Evolutionary conservation across 1,139 yeast genomes (phyloP), one percentile per base, ranked within the genome.

Genomic region (Suhomyces panamericanus): DNA sequence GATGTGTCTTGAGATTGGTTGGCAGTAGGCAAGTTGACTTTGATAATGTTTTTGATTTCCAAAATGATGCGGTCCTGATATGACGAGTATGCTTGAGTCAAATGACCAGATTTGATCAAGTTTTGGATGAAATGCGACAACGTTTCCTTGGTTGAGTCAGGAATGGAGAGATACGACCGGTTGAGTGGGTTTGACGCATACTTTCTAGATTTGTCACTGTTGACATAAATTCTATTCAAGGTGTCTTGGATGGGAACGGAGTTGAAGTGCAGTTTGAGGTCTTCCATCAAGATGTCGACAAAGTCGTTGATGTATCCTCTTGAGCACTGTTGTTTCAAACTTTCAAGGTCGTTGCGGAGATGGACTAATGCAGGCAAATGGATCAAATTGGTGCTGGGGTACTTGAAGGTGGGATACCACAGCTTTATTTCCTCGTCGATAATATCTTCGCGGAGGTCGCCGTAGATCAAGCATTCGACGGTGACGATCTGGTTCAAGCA

Each of bases 31-130:
- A 90, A 64, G 53, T 80, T 74, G 17, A 66, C 67, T 51, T 87
- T 80, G 39, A 90, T 87, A 24, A 89, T 80, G 30, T 78, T 75
- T 60, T 90, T 90, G 39, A 89, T 75, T 56, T 89, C 96, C 4
- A 75, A 69, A 12, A 84, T 70, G 15, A 87, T 80, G 30, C 74
- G 73, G 24, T 84, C 95, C 57, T 85, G 88, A 61, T 87, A 90
- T 8, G 71, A 59, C 31, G 75, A 71, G 55, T 85, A 85, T 0
- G 95, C 89, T 17, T 78, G 72, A 2, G 80, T 73, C 36, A 90
- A 65, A 54, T 80, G 81, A 29, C 83, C 85, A 33, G 91, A 80
- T 50, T 82, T 77, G 10, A 79, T 69, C 35, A 89, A 69, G 36
- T 86, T 85, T 16, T 64, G 61, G 24, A 88, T 70, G 42, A 72